These are phyloP conservation scores for Eucalyptus paniculata DNA, from an alignment of 345 rosid species.

Conservation along the genomic window DNA sequence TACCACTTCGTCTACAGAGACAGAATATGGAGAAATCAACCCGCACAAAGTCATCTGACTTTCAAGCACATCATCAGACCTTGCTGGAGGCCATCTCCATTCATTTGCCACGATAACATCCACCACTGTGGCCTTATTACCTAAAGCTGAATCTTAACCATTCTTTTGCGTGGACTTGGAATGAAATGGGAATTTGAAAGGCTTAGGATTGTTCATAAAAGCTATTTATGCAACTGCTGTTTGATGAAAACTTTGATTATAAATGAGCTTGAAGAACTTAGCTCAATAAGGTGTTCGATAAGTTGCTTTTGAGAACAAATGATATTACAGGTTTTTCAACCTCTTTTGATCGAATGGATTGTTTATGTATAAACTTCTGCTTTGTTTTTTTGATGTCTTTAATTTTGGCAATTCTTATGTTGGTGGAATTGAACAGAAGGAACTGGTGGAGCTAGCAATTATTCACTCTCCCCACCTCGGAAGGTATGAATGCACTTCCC, in stretches of 20 bases:
- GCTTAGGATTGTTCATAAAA: background rate
- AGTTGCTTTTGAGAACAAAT: background rate
- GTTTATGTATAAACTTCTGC: background rate
- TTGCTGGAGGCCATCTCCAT: too few relatives aligned
- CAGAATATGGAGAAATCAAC: background rate
- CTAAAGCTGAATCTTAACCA: background rate
- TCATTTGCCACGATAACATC: too few relatives aligned
- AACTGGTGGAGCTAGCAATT: accelerated
- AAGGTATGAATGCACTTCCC: background rate
- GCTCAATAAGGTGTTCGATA: background rate
- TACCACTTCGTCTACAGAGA: background rate
- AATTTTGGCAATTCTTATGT: background rate
- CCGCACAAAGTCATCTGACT: background rate
- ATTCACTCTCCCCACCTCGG: background rate
- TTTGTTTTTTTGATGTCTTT: accelerated
- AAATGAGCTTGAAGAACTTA: too few relatives aligned
- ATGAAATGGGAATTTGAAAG: background rate
- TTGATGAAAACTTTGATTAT: background rate
- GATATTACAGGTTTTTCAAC: background rate
- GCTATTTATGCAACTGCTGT: background rate
- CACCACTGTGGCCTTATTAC: background rate
- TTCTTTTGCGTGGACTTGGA: background rate
- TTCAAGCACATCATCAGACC: too few relatives aligned
- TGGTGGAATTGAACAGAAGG: background rate
- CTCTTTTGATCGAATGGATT: background rate